phyloP scores from a whole-genome alignment of 495 filamentous ascomycete species.

The Aspergillus coremiiformis region DNA sequence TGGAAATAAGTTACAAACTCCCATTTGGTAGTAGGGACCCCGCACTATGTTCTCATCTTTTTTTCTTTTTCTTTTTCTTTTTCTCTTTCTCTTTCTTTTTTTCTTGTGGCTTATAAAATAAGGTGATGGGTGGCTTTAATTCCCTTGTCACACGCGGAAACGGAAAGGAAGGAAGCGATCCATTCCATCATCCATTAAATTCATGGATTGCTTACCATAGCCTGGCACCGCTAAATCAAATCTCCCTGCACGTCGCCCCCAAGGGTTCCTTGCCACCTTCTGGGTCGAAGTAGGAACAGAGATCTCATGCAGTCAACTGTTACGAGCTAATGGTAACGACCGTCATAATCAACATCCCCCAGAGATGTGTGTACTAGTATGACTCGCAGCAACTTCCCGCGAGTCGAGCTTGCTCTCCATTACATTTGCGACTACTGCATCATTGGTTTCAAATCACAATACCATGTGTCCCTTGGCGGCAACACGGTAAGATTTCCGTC shows the following conservation, averaged over 20 bases:
- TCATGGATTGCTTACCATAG: neutral
- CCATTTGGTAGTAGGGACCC: too few relatives aligned
- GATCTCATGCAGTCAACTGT: conserved; percentile 4
- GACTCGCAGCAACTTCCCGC: conserved; percentile 14
- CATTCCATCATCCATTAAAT: too few relatives aligned
- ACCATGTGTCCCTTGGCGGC: neutral
- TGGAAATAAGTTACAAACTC: neutral
- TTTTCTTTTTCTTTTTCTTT: neutral
- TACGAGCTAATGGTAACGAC: neutral
- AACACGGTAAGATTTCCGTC: neutral
- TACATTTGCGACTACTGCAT: neutral
- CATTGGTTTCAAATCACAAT: neutral
- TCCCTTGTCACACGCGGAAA: conserved; percentile 8
- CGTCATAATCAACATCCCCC: neutral
- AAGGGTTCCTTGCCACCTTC: neutral
- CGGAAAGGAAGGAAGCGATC: neutral
- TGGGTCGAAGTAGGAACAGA: neutral
- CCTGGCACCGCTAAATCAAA: neutral
- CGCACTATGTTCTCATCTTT: neutral
- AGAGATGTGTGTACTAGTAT: conserved; percentile 3
- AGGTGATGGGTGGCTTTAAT: neutral
- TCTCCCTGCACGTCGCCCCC: neutral
- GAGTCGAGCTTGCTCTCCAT: neutral
- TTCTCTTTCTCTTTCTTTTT: neutral
- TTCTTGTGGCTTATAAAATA: neutral